Base-by-base conservation (phyloP, 306 rosid species). In the Vicia faba region DNA sequence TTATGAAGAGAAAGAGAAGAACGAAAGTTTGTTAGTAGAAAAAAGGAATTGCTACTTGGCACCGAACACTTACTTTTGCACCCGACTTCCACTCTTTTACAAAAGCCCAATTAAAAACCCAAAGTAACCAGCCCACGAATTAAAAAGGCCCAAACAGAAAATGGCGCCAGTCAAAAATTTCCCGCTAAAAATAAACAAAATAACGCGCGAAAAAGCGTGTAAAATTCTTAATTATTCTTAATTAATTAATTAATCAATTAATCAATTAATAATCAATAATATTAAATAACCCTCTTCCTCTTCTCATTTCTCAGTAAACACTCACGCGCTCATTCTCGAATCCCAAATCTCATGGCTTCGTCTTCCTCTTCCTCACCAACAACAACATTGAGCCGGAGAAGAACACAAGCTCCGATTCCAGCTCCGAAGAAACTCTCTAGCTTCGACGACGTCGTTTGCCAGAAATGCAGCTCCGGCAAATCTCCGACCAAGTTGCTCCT, bases 401-500 rank as follows among this genome's bases (percentile, higher is more conserved):
- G 97, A 73, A 85, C 95, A 0, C 82, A 23, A 3, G 95, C 97
- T 15, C 84, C 74, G 2, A 89, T 75, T 6, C 87, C 89, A 11
- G n/a, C 66, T 29, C 49, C 51, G 7, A 63, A 68, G 14, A n/a
- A 28, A 9, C n/a, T 9, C 82, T 66, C 59, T 31, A 73, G 55
- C 46, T 64, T 76, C 40, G 45, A 19, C 81, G 84, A 78, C 54
- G 60, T 19, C 80, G 84, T 80, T 26, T 44, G 19, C 75, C 76
- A 79, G 66, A 75, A 79, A 39, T 91, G 96, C 40, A 81, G 81
- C 23, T 82, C 84, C 16, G 97, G 91, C 0, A 77, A 84, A 8
- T 80, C 75, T 23, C 87, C 96, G 28, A 78, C 87, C 3, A 65
- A 85, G 62, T 69, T 91, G 14, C 88, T 91, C 35, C 95, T 91